Conservation (phyloP, 768 basidiomycete genomes). For the Dendrothele bispora region DNA sequence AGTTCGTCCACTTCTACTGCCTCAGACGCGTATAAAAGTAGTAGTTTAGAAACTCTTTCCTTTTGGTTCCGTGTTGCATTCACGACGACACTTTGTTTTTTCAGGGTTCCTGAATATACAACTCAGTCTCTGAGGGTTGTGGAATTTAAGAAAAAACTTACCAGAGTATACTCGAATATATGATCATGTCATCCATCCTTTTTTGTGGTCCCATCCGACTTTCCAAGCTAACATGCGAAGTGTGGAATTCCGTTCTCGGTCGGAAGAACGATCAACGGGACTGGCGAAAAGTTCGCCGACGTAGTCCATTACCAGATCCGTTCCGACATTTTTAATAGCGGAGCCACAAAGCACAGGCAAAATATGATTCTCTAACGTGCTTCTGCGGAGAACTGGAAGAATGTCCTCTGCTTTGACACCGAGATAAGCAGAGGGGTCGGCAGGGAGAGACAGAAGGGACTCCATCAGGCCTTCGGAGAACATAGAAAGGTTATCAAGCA, state of each 20-base stretch:
- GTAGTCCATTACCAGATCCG: slow-evolving; percentile 79
- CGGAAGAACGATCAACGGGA: slow-evolving; percentile 63
- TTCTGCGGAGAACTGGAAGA: slow-evolving; percentile 63
- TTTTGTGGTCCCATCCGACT: slow-evolving; percentile 78
- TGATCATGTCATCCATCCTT: slow-evolving; percentile 94
- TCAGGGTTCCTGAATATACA: slow-evolving; percentile 59
- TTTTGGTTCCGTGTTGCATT: slow-evolving; percentile 69
- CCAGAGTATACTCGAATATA: slow-evolving; percentile 89
- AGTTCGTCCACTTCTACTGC: slow-evolving; percentile 76
- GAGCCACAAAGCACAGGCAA: slow-evolving; percentile 85
- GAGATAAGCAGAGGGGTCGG: slow-evolving; percentile 65
- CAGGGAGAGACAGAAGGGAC: slow-evolving; percentile 54
- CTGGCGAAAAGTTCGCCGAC: slow-evolving; percentile 78
- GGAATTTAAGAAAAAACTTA: slow-evolving; percentile 29
- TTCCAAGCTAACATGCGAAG: slow-evolving; percentile 82
- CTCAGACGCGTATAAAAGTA: slow-evolving; percentile 78
- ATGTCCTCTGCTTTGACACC: slow-evolving; percentile 52
- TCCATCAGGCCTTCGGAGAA: slow-evolving; percentile 82
- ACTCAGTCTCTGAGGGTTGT: slow-evolving; percentile 2
- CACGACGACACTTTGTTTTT: slow-evolving; percentile 54
- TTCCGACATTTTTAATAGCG: slow-evolving; percentile 79
- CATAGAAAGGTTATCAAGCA: slow-evolving; percentile 81
- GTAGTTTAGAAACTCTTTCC: slow-evolving; percentile 73
- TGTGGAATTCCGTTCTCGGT: slow-evolving; percentile 46
- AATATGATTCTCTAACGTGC: slow-evolving; percentile 63